A percentile compares a stretch with the other conserved stretches of the same genome.
Conservation (phyloP, 345 rosid species). For the Combretum micranthum region DNA sequence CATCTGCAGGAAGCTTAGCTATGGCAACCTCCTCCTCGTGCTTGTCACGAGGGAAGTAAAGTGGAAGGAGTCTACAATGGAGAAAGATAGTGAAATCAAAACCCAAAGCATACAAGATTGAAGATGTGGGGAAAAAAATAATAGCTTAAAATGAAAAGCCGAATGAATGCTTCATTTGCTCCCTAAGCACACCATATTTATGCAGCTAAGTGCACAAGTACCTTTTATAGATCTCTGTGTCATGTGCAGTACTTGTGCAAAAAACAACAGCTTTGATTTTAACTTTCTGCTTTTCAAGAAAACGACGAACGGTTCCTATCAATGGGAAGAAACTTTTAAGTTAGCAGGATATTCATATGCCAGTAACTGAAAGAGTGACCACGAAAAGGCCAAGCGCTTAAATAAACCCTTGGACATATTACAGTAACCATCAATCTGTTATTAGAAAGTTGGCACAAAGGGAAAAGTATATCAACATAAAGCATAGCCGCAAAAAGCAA, state of each 20-base stretch:
- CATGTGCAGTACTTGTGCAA: slow-evolving; percentile 78
- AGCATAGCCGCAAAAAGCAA: too few relatives aligned
- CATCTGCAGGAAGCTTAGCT: slow-evolving; percentile 96
- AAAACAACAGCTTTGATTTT: slow-evolving; percentile 83
- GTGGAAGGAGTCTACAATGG: slow-evolving; percentile 76
- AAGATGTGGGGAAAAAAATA: neutral
- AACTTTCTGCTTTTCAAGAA: slow-evolving; percentile 93
- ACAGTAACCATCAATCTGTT: too few relatives aligned
- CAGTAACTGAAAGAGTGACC: neutral
- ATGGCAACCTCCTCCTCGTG: slow-evolving; percentile 92
- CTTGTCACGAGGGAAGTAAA: slow-evolving; percentile 97
- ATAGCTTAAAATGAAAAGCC: too few relatives aligned
- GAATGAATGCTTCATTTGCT: too few relatives aligned
- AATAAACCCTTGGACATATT: too few relatives aligned
- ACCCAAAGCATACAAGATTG: slow-evolving; percentile 5
- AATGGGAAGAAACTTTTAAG: slow-evolving; percentile 12
- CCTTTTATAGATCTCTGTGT: slow-evolving; percentile 98
- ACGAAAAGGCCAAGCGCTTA: neutral
- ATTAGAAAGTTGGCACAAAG: too few relatives aligned
- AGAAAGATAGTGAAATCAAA: neutral
- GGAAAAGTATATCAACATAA: too few relatives aligned
- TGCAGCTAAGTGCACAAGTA: neutral
- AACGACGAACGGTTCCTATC: slow-evolving; percentile 87
- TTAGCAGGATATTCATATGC: neutral
- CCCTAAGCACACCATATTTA: too few relatives aligned